Evolutionary conservation across 108 stramenopile genomes (phyloP), one percentile per base, ranked within the genome.

Genomic region (Aurantiochytrium sp.): DNA sequence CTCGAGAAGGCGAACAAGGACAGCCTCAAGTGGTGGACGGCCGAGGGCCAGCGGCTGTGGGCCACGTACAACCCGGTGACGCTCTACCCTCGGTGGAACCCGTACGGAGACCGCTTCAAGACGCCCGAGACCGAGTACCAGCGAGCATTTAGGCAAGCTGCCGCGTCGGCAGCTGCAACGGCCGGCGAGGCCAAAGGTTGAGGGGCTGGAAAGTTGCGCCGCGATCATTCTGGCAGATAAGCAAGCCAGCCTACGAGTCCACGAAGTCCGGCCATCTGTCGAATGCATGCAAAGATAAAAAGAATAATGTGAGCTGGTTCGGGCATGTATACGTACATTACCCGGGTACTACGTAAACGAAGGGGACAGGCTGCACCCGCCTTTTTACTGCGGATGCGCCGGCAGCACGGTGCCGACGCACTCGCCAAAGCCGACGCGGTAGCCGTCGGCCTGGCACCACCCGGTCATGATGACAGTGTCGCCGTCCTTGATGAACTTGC

Each of bases 401-500:
- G 96, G 94, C 19, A 95, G 65, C 19, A 97, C 81, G 22, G 59
- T 91, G 52, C 93, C 96, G 5, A 87, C 69, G 73, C 95, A 95
- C 22, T 68, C 89, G 27, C 95, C 95, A 89, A 95, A 94, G 27
- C 95, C 95, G 22, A 95, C 89, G 30, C 90, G 92, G 31, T 55
- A 55, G 41, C 92, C 93, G 24, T 92, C 89, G 87, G 91, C 93
- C 41, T 92, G 55, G 55, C 95, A 95, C 69, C 87, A 93, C 5
- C 97, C 97, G 68, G 90, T 90, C 90, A 97, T 94, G 21, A 95
- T 88, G 21, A 97, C 95, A 17, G 90, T 93, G 89, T 97, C 97
- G 30, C 95, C 95, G 89, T 97, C 96, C 88, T 95, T 86, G 52
- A 97, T 89, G 91, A 96, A 97, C 90, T 94, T 95, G 24, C 96